These are phyloP conservation scores for Nepenthes gracilis DNA, from an alignment of 148 eudicot species.

Conservation along the genomic window DNA sequence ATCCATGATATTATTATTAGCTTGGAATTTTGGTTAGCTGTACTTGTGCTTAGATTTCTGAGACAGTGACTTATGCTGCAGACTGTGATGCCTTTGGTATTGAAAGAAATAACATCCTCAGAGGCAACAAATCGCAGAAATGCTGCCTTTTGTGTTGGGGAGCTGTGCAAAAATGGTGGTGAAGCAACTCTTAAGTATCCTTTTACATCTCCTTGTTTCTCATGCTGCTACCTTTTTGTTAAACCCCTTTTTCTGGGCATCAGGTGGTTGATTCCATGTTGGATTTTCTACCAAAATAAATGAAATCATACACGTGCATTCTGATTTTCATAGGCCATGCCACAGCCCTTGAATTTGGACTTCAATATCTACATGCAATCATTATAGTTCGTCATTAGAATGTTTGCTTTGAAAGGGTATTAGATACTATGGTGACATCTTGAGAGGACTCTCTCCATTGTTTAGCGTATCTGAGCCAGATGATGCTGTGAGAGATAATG, in stretches of 20 bases:
- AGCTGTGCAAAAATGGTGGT: slow-evolving; percentile 91
- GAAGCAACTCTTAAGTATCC: slow-evolving; percentile 66
- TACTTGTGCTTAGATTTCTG: neutral
- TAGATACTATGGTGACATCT: slow-evolving; percentile 70
- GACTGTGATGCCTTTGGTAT: slow-evolving; percentile 75
- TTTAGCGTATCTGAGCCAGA: slow-evolving; percentile 89
- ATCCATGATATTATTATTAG: too few relatives aligned
- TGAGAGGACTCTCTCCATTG: slow-evolving; percentile 69
- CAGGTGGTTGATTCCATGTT: too few relatives aligned
- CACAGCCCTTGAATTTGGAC: neutral
- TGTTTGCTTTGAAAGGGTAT: slow-evolving; percentile 15
- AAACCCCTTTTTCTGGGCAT: too few relatives aligned
- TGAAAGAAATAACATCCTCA: slow-evolving; percentile 72
- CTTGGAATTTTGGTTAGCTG: too few relatives aligned
- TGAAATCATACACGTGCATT: neutral
- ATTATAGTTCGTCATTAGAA: slow-evolving; percentile 4
- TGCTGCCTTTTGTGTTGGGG: slow-evolving; percentile 97
- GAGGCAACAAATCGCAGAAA: slow-evolving; percentile 88
- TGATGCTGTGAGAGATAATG: slow-evolving; percentile 96
- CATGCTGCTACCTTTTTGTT: neutral
- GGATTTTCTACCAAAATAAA: too few relatives aligned
- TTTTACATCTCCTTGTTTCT: slow-evolving; percentile 3
- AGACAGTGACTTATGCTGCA: slow-evolving; percentile 24
- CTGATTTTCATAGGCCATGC: neutral
- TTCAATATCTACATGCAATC: neutral